phyloP scores from a whole-genome alignment of 768 basidiomycete genomes.

The Tricholoma hemisulphureum region DNA sequence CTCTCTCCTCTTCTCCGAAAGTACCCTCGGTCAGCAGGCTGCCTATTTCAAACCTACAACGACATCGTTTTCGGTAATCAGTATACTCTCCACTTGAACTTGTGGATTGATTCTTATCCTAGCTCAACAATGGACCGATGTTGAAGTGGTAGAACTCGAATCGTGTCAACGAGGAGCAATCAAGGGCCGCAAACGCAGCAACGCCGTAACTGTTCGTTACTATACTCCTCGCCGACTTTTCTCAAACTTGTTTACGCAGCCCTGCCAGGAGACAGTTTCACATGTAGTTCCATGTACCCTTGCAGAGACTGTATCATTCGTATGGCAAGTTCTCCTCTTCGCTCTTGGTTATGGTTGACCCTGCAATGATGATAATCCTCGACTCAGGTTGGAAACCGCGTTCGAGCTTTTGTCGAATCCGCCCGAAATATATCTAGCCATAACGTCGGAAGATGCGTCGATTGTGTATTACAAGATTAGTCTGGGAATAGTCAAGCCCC shows the following conservation, averaged over 20 bases:
- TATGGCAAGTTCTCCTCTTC: conserved; percentile 50
- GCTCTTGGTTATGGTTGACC: neutral
- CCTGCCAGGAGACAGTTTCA: conserved; percentile 39
- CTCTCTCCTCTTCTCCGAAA: conserved; percentile 50
- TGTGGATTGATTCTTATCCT: too few relatives aligned
- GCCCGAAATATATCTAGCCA: conserved; percentile 61
- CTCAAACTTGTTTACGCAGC: conserved; percentile 3
- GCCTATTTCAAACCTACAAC: conserved; percentile 75
- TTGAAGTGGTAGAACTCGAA: conserved; percentile 61
- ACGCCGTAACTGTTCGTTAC: conserved; percentile 42
- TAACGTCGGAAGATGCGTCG: conserved; percentile 75
- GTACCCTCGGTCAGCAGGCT: conserved; percentile 61
- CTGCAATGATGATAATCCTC: neutral
- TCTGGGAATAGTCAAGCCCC: conserved; percentile 73
- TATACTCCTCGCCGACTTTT: conserved; percentile 2
- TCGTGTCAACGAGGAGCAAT: conserved; percentile 57
- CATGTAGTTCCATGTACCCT: conserved; percentile 68
- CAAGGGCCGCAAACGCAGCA: conserved; percentile 54
- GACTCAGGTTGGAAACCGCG: conserved; percentile 53
- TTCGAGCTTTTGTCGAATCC: conserved; percentile 51
- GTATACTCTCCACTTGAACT: too few relatives aligned
- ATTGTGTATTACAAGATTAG: conserved; percentile 84
- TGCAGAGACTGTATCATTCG: conserved; percentile 61
- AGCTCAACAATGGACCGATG: conserved; percentile 75
- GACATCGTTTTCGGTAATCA: conserved; percentile 62